These are phyloP conservation scores for Colletotrichum higginsianum DNA, from an alignment of 2,329 filamentous ascomycete species.

Conservation along the genomic window DNA sequence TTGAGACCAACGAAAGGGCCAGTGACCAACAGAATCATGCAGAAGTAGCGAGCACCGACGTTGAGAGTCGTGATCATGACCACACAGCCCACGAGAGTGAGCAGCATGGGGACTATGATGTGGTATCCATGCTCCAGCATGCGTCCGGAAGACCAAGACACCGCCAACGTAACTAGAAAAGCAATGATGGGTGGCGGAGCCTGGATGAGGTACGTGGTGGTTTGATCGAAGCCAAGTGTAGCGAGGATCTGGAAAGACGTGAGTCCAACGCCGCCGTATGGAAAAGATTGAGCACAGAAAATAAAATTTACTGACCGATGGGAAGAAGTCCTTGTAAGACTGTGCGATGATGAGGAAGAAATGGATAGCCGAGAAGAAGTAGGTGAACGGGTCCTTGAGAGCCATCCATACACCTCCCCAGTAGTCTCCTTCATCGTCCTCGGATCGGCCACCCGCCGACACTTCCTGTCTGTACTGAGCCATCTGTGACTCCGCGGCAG, in stretches of 20 bases:
- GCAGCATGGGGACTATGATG: slow-evolving; percentile 55
- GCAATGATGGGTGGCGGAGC: slow-evolving; percentile 59
- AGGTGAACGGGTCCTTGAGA: slow-evolving; percentile 54
- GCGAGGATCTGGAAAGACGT: slow-evolving; percentile 46
- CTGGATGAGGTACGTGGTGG: slow-evolving; percentile 57
- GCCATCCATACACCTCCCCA: slow-evolving; percentile 55
- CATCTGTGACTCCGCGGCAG: slow-evolving; percentile 56
- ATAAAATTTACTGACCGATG: slow-evolving; percentile 49
- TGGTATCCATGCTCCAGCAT: slow-evolving; percentile 58
- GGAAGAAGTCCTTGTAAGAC: slow-evolving; percentile 61
- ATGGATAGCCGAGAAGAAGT: slow-evolving; percentile 56
- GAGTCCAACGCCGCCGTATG: background rate
- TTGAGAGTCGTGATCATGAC: slow-evolving; percentile 59
- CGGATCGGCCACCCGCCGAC: slow-evolving; percentile 53
- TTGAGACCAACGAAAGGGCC: slow-evolving; percentile 58
- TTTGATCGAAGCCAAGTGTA: slow-evolving; percentile 48
- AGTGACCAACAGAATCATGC: slow-evolving; percentile 56
- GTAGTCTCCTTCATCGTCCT: slow-evolving; percentile 56
- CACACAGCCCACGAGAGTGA: slow-evolving; percentile 56
- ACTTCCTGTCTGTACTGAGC: slow-evolving; percentile 55
- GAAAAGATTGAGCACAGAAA: background rate
- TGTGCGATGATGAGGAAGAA: slow-evolving; percentile 60
- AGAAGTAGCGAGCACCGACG: slow-evolving; percentile 58
- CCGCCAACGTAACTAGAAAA: slow-evolving; percentile 54
- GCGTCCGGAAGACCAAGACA: slow-evolving; percentile 57